These are phyloP conservation scores for Nyctanthes arbortristis DNA, from an alignment of 257 asterid genomes.

Conservation along the genomic window DNA sequence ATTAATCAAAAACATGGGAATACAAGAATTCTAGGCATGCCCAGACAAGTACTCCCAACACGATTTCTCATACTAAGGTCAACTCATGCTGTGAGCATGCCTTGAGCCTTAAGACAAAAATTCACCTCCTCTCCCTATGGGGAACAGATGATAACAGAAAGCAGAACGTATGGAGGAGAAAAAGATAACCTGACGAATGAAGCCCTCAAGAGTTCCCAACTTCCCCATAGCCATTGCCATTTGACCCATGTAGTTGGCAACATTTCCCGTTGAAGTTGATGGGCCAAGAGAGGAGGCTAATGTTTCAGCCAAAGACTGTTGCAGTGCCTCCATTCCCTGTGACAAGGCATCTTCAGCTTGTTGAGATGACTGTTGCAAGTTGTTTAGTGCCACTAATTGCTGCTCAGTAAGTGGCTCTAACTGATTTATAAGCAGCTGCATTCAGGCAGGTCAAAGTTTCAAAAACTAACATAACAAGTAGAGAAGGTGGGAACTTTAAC, in stretches of 20 bases:
- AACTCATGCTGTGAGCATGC: no score
- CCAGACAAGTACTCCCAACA: no score
- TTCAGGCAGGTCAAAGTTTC: constrained; percentile 18
- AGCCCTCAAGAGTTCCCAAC: constrained; percentile 90
- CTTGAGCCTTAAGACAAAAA: constrained; percentile 6
- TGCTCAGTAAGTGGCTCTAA: constrained; percentile 94
- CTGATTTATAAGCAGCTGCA: constrained; percentile 84
- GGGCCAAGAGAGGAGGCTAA: constrained; percentile 89
- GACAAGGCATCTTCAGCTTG: constrained; percentile 95
- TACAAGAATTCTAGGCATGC: background rate
- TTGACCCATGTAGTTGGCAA: constrained; percentile 96
- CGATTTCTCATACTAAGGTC: no score
- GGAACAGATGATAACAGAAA: constrained; percentile 8
- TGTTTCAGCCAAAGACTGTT: constrained; percentile 87
- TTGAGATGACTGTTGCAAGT: constrained; percentile 86
- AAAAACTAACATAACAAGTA: background rate
- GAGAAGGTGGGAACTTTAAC: background rate
- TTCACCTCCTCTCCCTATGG: background rate
- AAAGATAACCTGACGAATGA: constrained; percentile 77
- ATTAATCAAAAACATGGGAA: background rate
- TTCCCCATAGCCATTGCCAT: constrained; percentile 99
- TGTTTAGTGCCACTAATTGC: constrained; percentile 73
- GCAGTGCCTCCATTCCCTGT: constrained; percentile 98
- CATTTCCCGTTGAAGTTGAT: constrained; percentile 77
- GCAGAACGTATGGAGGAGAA: background rate